Conservation (phyloP, 495 filamentous ascomycete species). For the Neurospora sp. region DNA sequence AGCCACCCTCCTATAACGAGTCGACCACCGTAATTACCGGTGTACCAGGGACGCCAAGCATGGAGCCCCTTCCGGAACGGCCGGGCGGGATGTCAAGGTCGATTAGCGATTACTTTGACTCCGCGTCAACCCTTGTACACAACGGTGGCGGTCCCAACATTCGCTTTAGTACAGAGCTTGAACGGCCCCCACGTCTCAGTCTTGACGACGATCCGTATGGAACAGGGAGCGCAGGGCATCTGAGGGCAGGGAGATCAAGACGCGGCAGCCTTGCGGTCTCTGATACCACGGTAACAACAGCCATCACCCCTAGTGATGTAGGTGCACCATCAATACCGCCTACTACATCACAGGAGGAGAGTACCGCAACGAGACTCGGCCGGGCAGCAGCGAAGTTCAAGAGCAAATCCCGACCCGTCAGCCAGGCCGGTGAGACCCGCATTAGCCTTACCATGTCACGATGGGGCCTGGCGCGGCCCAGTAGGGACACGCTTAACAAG, state of each 20-base stretch:
- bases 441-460: constrained; percentile 58
- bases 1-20: constrained; percentile 48
- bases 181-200: constrained; percentile 21
- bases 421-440: constrained; percentile 56
- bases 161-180: constrained; percentile 31
- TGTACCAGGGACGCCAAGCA: constrained; percentile 9
- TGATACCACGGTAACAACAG: constrained; percentile 30
- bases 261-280: constrained; percentile 39
- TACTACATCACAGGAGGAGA: constrained; percentile 41
- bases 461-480: constrained; percentile 44
- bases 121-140: constrained; percentile 16
- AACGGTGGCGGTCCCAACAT: constrained; percentile 19
- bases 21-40: constrained; percentile 9
- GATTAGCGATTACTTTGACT: constrained; percentile 35
- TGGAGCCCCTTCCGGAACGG: constrained; percentile 5
- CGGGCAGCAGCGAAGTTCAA: constrained; percentile 49
- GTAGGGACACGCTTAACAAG: constrained; percentile 34
- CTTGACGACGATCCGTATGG: constrained; percentile 27
- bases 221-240: constrained; percentile 10
- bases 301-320: constrained; percentile 17
- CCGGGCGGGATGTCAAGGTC: constrained; percentile 19
- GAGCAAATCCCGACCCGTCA: constrained; percentile 55
- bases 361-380: constrained; percentile 40
- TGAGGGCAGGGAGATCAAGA: constrained; percentile 22
- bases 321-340: constrained; percentile 23